phyloP scores from a whole-genome alignment of 768 basidiomycete genomes.

The Lactarius vividus region DNA sequence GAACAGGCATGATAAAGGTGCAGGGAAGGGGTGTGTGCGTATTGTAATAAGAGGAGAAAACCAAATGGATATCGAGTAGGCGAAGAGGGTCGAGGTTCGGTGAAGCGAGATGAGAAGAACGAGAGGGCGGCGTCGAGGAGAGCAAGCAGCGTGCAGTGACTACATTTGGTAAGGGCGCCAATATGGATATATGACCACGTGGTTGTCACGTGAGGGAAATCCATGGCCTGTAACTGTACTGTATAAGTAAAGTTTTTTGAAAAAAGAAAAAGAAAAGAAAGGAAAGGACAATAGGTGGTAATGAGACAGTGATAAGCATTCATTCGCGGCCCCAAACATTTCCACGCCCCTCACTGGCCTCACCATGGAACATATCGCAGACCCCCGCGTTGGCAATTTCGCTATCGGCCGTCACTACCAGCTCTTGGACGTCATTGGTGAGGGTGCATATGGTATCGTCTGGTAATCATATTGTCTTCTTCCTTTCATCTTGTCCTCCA shows the following conservation, averaged over 20 bases:
- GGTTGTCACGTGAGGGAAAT: conserved; percentile 10
- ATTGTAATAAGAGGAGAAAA: background rate
- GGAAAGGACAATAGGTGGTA: background rate
- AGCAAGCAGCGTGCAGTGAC: conserved; percentile 21
- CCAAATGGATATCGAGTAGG: conserved; percentile 12
- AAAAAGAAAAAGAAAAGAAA: background rate
- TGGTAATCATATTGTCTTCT: conserved; percentile 41
- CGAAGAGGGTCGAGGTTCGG: conserved; percentile 3
- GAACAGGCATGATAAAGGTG: conserved; percentile 26
- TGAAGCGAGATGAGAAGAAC: conserved; percentile 16
- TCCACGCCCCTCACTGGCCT: background rate
- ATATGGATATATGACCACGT: conserved; percentile 1
- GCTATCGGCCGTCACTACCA: conserved; percentile 69
- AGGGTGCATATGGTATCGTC: conserved; percentile 93
- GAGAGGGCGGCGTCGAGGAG: conserved; percentile 23
- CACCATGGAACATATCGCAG: conserved; percentile 33
- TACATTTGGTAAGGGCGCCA: conserved; percentile 15
- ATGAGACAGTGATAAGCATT: background rate
- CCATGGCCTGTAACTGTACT: background rate
- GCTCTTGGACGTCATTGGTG: conserved; percentile 83
- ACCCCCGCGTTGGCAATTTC: conserved; percentile 30
- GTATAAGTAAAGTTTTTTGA: background rate
- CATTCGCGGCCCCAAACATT: no score
- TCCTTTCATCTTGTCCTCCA: background rate
- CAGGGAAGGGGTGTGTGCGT: background rate